Percentiles rank a stretch among this genome's conserved stretches.
These are phyloP conservation scores for Agapanthus africanus DNA, from an alignment of 106 monocot genomes.

Conservation along the genomic window DNA sequence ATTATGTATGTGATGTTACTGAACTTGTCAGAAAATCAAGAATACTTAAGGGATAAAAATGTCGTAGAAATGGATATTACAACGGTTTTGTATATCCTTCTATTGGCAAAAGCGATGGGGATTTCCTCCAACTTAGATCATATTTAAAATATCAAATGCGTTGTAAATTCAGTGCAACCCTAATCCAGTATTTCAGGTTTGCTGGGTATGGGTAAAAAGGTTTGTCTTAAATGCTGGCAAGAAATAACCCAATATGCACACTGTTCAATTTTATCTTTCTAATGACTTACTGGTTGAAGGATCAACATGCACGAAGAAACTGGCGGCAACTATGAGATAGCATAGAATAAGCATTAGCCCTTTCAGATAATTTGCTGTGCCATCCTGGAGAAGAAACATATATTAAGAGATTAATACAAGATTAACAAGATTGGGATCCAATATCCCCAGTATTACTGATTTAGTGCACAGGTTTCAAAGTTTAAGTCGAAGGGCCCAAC, in stretches of 20 bases:
- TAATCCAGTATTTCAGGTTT: background rate
- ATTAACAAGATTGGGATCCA: too few species aligned
- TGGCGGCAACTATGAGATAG: conserved; percentile 71
- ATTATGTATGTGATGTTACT: too few species aligned
- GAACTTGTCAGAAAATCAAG: too few species aligned
- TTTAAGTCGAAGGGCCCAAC: too few species aligned
- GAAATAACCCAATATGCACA: background rate
- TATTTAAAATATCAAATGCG: too few species aligned
- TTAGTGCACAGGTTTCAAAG: too few species aligned
- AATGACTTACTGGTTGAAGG: conserved; percentile 47
- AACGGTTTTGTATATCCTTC: too few species aligned
- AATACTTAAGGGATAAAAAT: too few species aligned
- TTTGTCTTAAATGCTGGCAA: background rate
- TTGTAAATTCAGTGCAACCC: background rate
- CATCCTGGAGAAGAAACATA: conserved; percentile 54
- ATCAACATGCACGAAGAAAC: conserved; percentile 82
- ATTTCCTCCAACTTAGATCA: background rate
- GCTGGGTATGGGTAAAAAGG: background rate
- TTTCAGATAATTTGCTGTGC: conserved; percentile 77
- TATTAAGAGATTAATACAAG: too few species aligned
- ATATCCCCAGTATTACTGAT: too few species aligned
- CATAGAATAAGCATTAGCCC: conserved; percentile 78
- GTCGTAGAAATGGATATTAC: too few species aligned
- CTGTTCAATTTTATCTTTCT: background rate
- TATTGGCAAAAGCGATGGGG: too few species aligned